Conservation (phyloP, 192 early-diverging fungal species). For the Gaertneriomyces sp. region DNA sequence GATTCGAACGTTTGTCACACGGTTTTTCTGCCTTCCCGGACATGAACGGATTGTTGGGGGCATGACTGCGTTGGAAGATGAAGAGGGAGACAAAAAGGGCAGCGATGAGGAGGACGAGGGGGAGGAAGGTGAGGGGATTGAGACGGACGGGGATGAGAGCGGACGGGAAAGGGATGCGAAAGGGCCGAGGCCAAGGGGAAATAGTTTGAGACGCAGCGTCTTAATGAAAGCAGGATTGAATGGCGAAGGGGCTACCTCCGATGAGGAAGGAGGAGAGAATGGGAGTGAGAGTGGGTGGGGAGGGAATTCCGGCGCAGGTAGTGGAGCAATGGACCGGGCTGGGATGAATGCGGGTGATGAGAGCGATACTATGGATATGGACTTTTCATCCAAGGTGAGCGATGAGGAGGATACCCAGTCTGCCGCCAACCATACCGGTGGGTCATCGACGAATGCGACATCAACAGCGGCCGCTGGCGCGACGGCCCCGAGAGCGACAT, state of each 20-base stretch:
- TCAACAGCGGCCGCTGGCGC: too few relatives aligned
- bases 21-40: constrained; percentile 57
- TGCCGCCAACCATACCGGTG: too few relatives aligned
- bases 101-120: constrained; percentile 45
- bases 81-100: constrained; percentile 47
- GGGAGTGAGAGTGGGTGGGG: constrained; percentile 2
- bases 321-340: too few relatives aligned
- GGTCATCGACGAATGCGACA: too few relatives aligned
- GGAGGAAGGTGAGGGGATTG: constrained; percentile 24
- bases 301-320: too few relatives aligned
- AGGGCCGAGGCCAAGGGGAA: neutral
- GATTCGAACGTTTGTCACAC: constrained; percentile 66
- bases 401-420: too few relatives aligned
- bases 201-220: neutral
- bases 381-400: too few relatives aligned
- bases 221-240: constrained; percentile 8
- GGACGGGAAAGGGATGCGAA: too few relatives aligned
- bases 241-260: neutral
- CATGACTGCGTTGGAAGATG: constrained; percentile 35
- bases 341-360: too few relatives aligned
- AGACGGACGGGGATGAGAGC: constrained; percentile 22
- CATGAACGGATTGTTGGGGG: constrained; percentile 19
- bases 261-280: constrained; percentile 1
- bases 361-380: too few relatives aligned
- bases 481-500: constrained; percentile 25